Evolutionary conservation across 345 rosid species (phyloP).

Genomic region (Excoecaria agallocha): DNA sequence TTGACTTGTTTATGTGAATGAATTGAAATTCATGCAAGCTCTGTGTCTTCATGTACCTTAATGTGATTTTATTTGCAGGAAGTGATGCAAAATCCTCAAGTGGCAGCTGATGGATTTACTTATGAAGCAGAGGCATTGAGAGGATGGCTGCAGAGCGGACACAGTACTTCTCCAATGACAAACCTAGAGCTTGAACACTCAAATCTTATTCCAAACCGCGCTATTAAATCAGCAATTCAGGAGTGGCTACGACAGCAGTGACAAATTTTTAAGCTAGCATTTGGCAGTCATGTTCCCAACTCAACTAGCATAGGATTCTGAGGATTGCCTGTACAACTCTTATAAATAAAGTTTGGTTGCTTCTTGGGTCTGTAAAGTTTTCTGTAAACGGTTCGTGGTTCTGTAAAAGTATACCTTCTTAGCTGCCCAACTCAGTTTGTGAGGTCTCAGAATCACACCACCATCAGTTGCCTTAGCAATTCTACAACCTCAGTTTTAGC

Average conservation of each 20-base stretch:
- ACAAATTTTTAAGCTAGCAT: neutral
- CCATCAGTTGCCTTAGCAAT: constrained; percentile 59
- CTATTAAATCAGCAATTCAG: constrained; percentile 66
- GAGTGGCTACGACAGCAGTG: constrained; percentile 39
- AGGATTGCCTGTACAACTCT: constrained; percentile 31
- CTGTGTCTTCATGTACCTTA: neutral
- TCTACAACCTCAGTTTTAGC: constrained; percentile 56
- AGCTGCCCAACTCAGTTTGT: constrained; percentile 51
- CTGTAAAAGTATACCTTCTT: no score
- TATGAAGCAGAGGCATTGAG: constrained; percentile 63
- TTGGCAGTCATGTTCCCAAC: constrained; percentile 48
- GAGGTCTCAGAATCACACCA: constrained; percentile 23
- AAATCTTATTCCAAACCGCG: constrained; percentile 61
- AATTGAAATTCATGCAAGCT: neutral
- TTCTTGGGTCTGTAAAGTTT: no score
- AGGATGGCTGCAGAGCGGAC: constrained; percentile 69
- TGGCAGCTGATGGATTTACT: constrained; percentile 79
- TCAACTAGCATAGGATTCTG: constrained; percentile 18
- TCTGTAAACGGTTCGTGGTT: no score
- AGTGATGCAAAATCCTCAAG: constrained; percentile 69
- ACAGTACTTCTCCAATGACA: constrained; percentile 67
- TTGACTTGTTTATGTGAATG: no score
- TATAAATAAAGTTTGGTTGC: constrained; percentile 1
- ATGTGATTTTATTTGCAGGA: constrained; percentile 39
- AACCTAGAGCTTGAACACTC: constrained; percentile 42